Percentiles rank a stretch among this genome's conserved stretches.
Conservation (phyloP, 108 stramenopile genomes). For the Epipyxis sp. region DNA sequence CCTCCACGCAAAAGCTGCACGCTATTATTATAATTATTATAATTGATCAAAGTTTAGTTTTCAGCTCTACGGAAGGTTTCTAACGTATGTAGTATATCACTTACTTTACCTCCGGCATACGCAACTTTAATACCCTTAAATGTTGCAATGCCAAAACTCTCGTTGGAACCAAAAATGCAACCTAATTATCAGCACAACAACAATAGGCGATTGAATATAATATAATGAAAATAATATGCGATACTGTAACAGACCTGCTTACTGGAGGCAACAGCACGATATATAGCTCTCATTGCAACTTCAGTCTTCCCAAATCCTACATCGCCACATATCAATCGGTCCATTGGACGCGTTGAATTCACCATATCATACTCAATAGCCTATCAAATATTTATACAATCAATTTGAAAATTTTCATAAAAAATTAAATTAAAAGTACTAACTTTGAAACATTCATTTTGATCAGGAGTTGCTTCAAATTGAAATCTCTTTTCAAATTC, state of each 20-base stretch:
- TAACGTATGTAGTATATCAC: too few species aligned
- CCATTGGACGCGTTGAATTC: conserved; percentile 85
- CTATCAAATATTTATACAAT: conserved; percentile 25
- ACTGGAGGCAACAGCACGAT: conserved; percentile 71
- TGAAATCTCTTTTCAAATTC: conserved; percentile 65
- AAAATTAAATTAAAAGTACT: neutral
- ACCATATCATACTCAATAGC: conserved; percentile 91
- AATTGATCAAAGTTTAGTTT: too few species aligned
- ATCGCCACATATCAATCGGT: conserved; percentile 90
- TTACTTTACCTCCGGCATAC: neutral
- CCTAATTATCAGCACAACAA: conserved; percentile 19
- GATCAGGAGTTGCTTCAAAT: conserved; percentile 77
- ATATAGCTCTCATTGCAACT: conserved; percentile 82
- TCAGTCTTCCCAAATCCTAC: conserved; percentile 98
- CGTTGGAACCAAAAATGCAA: conserved; percentile 86
- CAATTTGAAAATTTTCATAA: neutral
- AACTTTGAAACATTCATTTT: conserved; percentile 57
- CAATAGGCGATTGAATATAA: neutral
- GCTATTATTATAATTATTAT: too few species aligned
- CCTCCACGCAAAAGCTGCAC: too few species aligned
- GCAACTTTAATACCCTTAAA: conserved; percentile 48
- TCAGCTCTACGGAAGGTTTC: too few species aligned
- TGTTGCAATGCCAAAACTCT: conserved; percentile 89
- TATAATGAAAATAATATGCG: neutral
- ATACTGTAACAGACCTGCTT: conserved; percentile 57